phyloP scores from a whole-genome alignment of 805 yeast species.

The Wickerhamomyces hampshirensis region DNA sequence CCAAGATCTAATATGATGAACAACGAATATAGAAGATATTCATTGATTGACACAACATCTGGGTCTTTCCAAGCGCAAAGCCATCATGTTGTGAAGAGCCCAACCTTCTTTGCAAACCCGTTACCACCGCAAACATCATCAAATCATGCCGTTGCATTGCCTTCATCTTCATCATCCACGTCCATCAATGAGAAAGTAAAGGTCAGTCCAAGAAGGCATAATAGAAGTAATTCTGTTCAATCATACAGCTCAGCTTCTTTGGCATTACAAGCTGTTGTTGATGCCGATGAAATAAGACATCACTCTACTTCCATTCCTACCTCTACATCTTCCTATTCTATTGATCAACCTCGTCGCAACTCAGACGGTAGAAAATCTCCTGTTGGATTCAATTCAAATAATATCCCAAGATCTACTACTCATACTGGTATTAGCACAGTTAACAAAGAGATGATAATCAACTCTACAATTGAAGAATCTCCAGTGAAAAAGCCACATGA shows the following conservation, averaged over 20 bases:
- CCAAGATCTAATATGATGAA: conserved; percentile 10
- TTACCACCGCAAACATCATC: conserved; percentile 69
- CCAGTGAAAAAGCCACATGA: conserved; percentile 15
- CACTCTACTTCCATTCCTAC: conserved; percentile 10
- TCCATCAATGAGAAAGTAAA: conserved; percentile 21
- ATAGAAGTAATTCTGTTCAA: conserved; percentile 34
- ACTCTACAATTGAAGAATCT: conserved; percentile 21
- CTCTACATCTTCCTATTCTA: conserved; percentile 20
- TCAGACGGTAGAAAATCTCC: conserved; percentile 11
- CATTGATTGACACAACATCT: conserved; percentile 41
- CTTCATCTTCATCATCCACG: conserved; percentile 33
- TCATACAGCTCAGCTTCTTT: conserved; percentile 53
- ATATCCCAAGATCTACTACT: conserved; percentile 32
- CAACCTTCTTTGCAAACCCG: conserved; percentile 42
- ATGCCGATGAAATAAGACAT: conserved; percentile 43
- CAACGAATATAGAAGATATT: conserved; percentile 32
- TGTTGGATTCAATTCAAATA: conserved; percentile 5
- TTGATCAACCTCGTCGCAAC: conserved; percentile 13
- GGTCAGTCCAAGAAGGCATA: conserved; percentile 25
- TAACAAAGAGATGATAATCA: conserved; percentile 8
- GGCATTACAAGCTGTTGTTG: conserved; percentile 71
- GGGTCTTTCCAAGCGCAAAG: conserved; percentile 36
- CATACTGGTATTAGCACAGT: conserved; percentile 25
- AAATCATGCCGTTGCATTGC: conserved; percentile 49
- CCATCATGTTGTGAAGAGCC: conserved; percentile 16